phyloP scores from a whole-genome alignment of 441 rosid species.

The Gossypium gossypioides region DNA sequence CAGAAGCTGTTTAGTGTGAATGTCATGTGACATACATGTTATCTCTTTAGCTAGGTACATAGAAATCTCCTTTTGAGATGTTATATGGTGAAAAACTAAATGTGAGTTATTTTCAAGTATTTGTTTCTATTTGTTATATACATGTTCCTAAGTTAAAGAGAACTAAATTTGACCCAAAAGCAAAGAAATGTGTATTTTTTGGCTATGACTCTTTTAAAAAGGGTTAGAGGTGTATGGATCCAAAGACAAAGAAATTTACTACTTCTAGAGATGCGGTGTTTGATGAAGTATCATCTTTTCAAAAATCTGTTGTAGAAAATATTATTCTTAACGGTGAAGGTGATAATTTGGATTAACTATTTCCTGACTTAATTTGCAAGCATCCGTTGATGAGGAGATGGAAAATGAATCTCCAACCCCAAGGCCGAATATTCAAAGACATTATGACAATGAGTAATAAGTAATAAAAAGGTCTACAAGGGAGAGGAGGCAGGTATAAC shows the following conservation, averaged over 20 bases:
- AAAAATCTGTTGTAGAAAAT: no score
- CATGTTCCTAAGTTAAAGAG: neutral
- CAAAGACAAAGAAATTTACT: neutral
- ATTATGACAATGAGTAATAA: neutral
- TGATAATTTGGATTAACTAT: no score
- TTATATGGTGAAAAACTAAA: neutral
- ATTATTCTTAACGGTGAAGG: no score
- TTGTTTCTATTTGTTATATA: neutral
- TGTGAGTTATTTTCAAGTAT: neutral
- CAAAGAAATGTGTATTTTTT: neutral
- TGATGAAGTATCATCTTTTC: neutral
- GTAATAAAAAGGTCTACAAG: neutral
- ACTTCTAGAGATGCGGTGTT: neutral
- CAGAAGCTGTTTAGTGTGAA: neutral
- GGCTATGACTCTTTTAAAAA: neutral
- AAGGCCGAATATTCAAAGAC: no score
- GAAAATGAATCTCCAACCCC: neutral
- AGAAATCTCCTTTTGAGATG: conserved; percentile 11
- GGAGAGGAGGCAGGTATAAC: neutral
- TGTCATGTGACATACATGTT: neutral
- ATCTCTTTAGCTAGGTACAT: neutral
- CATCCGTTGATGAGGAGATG: no score
- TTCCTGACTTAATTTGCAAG: no score
- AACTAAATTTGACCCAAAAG: neutral
- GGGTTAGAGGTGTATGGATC: neutral